phyloP scores from a whole-genome alignment of 2,329 filamentous ascomycete species.

The Lachnellula arida region DNA sequence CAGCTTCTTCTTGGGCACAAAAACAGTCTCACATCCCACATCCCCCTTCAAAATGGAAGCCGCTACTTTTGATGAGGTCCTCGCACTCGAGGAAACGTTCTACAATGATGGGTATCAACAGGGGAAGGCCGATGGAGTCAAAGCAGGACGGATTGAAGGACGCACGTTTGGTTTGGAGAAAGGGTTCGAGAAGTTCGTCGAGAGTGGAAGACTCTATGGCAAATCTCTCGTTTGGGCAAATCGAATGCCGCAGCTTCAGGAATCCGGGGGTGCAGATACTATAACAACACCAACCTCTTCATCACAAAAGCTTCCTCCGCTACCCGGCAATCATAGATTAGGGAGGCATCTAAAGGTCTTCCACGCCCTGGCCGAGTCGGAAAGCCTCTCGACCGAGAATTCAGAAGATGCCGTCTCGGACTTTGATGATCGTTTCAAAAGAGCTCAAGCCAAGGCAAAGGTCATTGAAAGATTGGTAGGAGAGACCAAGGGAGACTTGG shows the following conservation, averaged over 20 bases:
- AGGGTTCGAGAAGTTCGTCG: constrained; percentile 87
- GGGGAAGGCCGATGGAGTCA: constrained; percentile 69
- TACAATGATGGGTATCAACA: constrained; percentile 78
- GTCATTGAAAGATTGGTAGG: constrained; percentile 71
- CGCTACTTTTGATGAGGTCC: constrained; percentile 37
- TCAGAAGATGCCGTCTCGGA: constrained; percentile 85
- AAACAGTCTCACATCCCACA: not conserved
- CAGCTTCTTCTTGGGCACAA: not conserved
- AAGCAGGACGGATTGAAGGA: constrained; percentile 79
- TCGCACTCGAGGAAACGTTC: constrained; percentile 62
- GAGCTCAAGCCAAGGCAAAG: constrained; percentile 78
- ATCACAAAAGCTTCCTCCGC: constrained; percentile 36
- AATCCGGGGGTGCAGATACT: not conserved
- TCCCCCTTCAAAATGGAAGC: constrained; percentile 18
- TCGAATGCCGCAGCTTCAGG: constrained; percentile 44
- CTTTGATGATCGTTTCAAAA: constrained; percentile 83
- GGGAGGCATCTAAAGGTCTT: constrained; percentile 72
- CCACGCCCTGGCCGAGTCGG: constrained; percentile 72
- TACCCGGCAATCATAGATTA: constrained; percentile 58
- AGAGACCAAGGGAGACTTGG: constrained; percentile 30
- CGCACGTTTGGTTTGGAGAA: constrained; percentile 87
- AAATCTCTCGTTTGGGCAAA: constrained; percentile 80
- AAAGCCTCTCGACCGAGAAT: constrained; percentile 74
- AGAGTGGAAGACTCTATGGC: constrained; percentile 74
- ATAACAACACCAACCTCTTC: not conserved